Conservation (phyloP, 345 rosid species). For the Gossypium anomalum region DNA sequence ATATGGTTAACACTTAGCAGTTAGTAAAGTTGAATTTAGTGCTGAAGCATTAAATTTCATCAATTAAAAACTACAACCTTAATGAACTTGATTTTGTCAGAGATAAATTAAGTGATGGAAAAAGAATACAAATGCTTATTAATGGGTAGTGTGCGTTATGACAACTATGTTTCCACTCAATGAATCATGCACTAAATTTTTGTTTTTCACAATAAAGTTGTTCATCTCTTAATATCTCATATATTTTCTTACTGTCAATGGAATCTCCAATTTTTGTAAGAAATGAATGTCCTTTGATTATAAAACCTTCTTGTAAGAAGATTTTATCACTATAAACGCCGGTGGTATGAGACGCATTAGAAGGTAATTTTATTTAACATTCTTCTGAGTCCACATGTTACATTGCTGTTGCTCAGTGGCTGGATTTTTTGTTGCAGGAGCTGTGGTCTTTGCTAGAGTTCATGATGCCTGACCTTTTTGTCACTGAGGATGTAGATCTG, state of each 20-base stretch:
- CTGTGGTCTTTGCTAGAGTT: constrained; percentile 94
- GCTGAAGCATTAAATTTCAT: neutral
- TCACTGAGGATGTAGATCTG: constrained; percentile 85
- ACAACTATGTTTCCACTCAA: neutral
- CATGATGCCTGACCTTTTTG: constrained; percentile 95
- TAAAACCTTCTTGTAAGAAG: neutral
- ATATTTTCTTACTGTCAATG: neutral
- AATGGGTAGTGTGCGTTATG: neutral
- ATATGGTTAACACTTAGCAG: neutral
- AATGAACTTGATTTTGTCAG: neutral
- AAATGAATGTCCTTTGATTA: neutral
- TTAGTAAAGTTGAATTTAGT: neutral
- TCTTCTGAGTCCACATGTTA: constrained; percentile 1
- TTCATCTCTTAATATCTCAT: neutral
- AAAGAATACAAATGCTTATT: neutral
- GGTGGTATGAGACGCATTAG: neutral
- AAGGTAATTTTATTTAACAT: neutral
- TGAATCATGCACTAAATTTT: neutral
- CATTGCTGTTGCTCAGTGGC: constrained; percentile 19
- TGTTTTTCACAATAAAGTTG: neutral
- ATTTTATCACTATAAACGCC: neutral
- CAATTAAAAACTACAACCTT: constrained; percentile 4
- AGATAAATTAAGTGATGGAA: neutral
- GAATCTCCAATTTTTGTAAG: neutral
- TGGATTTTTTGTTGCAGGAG: constrained; percentile 51